Evolutionary conservation across 2,329 filamentous ascomycete species (phyloP).

Genomic region (Verticillium zaregamsianum): DNA sequence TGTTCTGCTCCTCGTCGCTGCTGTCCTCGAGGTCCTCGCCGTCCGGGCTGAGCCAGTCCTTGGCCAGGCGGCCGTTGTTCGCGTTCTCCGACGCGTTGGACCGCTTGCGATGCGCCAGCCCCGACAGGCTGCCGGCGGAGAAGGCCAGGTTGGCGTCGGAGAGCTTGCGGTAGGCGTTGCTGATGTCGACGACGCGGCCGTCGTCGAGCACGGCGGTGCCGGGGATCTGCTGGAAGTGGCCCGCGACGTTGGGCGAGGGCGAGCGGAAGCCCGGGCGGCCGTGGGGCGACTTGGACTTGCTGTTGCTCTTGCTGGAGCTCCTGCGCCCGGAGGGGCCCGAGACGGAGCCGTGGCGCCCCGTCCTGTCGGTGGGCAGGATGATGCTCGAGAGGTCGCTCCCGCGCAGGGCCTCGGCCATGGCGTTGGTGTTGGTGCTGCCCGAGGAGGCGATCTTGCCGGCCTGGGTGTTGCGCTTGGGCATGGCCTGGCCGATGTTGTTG

Average conservation of each 20-base stretch:
- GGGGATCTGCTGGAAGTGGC: constrained; percentile 12
- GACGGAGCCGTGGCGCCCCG: constrained; percentile 34
- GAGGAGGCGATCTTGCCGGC: constrained; percentile 31
- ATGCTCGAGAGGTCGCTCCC: constrained; percentile 46
- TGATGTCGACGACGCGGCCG: constrained; percentile 61
- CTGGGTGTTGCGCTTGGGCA: constrained; percentile 50
- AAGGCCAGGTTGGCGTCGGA: constrained; percentile 67
- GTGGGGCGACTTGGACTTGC: constrained; percentile 51
- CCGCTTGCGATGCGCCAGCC: constrained; percentile 54
- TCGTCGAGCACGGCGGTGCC: constrained; percentile 49
- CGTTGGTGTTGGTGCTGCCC: constrained; percentile 19
- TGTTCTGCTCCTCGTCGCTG: constrained; percentile 67
- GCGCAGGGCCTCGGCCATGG: constrained; percentile 51
- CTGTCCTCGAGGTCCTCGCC: constrained; percentile 64
- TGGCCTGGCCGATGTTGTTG: constrained; percentile 41
- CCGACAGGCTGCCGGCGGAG: constrained; percentile 59
- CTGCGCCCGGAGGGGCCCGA: constrained; percentile 19
- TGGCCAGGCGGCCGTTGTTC: constrained; percentile 55
- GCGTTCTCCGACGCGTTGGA: constrained; percentile 32
- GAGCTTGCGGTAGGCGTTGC: constrained; percentile 64
- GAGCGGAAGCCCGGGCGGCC: constrained; percentile 32
- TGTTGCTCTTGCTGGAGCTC: constrained; percentile 22
- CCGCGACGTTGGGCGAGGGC: constrained; percentile 11
- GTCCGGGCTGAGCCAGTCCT: constrained; percentile 63
- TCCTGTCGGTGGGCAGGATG: constrained; percentile 42